Evolutionary conservation across 2,329 filamentous ascomycete species (phyloP).

Genomic region (Penicillium decumbens): DNA sequence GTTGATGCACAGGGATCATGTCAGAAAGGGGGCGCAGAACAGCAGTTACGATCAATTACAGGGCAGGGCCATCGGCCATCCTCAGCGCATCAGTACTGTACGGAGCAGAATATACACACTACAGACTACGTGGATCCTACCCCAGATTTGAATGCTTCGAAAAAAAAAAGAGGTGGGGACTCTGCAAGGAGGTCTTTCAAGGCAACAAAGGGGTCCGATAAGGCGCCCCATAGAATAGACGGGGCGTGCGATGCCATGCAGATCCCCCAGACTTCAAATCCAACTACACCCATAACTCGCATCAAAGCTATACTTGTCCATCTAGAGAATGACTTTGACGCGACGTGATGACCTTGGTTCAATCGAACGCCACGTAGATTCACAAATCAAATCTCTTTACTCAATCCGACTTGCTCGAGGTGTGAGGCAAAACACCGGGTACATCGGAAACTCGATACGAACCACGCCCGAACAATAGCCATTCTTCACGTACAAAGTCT

Average conservation of each 20-base stretch:
- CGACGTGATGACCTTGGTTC: slow-evolving; percentile 5
- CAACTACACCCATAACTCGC: neutral
- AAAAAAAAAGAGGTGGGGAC: slow-evolving; percentile 1
- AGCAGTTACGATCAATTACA: too few species aligned
- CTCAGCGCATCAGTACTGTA: neutral
- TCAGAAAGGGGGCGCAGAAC: neutral
- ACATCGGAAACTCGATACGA: neutral
- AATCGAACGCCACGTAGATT: slow-evolving; percentile 1
- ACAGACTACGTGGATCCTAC: slow-evolving; percentile 7
- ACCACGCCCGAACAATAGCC: neutral
- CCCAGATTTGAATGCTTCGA: slow-evolving; percentile 6
- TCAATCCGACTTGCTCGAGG: neutral
- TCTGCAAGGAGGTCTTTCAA: neutral
- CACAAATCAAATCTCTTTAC: neutral
- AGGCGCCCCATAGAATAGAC: slow-evolving; percentile 10
- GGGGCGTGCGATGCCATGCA: slow-evolving; percentile 7
- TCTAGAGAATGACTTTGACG: slow-evolving; percentile 1
- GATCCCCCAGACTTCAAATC: slow-evolving; percentile 6
- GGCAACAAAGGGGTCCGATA: slow-evolving; percentile 1
- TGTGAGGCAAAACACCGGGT: slow-evolving; percentile 2
- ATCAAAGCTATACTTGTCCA: too few species aligned
- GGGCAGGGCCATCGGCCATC: too few species aligned
- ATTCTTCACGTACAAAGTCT: neutral
- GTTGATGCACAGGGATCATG: neutral
- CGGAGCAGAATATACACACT: neutral